Percentiles rank a stretch among this genome's conserved stretches.
Conservation (phyloP, 2,329 filamentous ascomycete genomes). For the Xenoacremonium recifei region DNA sequence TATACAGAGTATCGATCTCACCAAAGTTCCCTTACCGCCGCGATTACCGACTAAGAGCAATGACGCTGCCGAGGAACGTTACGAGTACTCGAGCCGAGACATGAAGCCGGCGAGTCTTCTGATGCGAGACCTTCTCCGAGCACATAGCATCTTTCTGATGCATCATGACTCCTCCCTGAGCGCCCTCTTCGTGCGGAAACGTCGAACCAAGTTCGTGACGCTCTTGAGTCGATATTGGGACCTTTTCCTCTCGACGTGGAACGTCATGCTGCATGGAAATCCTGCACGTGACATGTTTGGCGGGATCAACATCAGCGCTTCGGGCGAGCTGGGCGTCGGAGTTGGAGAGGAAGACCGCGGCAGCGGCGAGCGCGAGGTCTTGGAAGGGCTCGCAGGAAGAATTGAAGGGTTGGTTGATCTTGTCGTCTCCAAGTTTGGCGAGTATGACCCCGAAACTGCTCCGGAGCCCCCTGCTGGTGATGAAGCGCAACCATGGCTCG, state of each 20-base stretch:
- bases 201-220: slow-evolving; percentile 67
- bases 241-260: slow-evolving; percentile 70
- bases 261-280: slow-evolving; percentile 86
- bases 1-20: slow-evolving; percentile 71
- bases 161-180: slow-evolving; percentile 79
- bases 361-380: slow-evolving; percentile 87
- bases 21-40: slow-evolving; percentile 63
- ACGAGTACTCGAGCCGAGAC: slow-evolving; percentile 87
- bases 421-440: slow-evolving; percentile 81
- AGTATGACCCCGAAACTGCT: slow-evolving; percentile 30
- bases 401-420: slow-evolving; percentile 86
- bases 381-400: slow-evolving; percentile 80
- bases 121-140: slow-evolving; percentile 76
- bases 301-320: slow-evolving; percentile 83
- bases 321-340: slow-evolving; percentile 87
- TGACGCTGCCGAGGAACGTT: slow-evolving; percentile 41
- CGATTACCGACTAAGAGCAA: slow-evolving; percentile 42
- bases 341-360: slow-evolving; percentile 95
- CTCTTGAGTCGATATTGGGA: slow-evolving; percentile 82
- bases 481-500: slow-evolving; percentile 61
- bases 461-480: slow-evolving; percentile 21
- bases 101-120: slow-evolving; percentile 80
- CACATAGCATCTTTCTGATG: slow-evolving; percentile 80
- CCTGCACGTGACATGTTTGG: slow-evolving; percentile 77
- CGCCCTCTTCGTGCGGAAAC: slow-evolving; percentile 63